phyloP scores from a whole-genome alignment of 768 basidiomycete genomes.

The Amanita polypyramis region DNA sequence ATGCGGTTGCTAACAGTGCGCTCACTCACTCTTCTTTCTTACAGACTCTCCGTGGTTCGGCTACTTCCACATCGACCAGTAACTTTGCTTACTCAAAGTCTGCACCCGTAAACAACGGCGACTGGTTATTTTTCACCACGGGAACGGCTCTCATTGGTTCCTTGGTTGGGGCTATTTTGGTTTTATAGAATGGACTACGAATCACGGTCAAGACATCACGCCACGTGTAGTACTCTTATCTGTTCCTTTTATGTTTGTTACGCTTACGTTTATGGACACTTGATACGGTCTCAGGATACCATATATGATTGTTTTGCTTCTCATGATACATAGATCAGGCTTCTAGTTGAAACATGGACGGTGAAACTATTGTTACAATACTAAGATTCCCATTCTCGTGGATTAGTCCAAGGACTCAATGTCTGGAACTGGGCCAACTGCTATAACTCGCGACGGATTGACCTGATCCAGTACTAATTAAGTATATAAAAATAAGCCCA shows the following conservation, averaged over 20 bases:
- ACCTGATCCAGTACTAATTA: conserved; percentile 32
- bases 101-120: conserved; percentile 13
- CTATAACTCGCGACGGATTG: conserved; percentile 71
- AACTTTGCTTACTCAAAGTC: conserved; percentile 8
- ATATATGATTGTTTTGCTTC: no score
- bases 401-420: conserved; percentile 41
- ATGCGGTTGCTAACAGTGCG: background rate
- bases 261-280: background rate
- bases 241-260: background rate
- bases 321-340: no score
- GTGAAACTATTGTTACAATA: no score
- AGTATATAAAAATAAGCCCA: background rate
- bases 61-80: conserved; percentile 8
- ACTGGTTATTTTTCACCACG: conserved; percentile 15
- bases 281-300: no score
- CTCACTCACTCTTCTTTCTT: background rate
- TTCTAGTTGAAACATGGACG: no score
- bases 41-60: background rate
- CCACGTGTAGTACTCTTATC: background rate
- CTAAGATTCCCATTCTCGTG: conserved; percentile 18
- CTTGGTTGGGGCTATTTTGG: conserved; percentile 15
- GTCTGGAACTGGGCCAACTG: conserved; percentile 60
- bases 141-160: conserved; percentile 18
- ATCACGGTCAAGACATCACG: no score
- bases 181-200: conserved; percentile 12